Evolutionary conservation across 2,329 filamentous ascomycete genomes (phyloP).

Genomic region (Fusarium illudens): DNA sequence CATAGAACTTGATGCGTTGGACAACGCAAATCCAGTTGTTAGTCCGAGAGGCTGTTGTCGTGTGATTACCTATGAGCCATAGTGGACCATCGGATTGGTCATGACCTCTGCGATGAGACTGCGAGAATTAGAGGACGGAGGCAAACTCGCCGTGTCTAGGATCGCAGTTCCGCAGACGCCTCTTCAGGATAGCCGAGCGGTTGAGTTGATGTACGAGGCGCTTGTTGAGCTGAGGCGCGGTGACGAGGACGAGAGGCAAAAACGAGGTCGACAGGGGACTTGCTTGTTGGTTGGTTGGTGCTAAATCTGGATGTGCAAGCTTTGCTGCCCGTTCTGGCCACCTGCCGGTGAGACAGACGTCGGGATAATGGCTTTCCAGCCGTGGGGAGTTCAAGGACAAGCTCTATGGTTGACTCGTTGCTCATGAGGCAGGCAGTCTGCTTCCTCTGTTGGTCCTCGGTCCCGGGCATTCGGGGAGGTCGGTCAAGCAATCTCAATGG

Average conservation of each 20-base stretch:
- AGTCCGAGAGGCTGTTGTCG: conserved; percentile 8
- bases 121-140: conserved; percentile 21
- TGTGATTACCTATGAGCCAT: conserved; percentile 1
- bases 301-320: conserved; percentile 30
- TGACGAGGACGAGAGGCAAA: conserved; percentile 15
- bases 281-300: conserved; percentile 22
- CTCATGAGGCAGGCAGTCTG: neutral
- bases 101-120: conserved; percentile 2
- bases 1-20: neutral
- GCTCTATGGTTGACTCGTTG: neutral
- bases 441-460: conserved; percentile 1
- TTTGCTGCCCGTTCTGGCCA: conserved; percentile 22
- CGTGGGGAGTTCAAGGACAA: conserved; percentile 1
- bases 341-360: conserved; percentile 36
- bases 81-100: conserved; percentile 2
- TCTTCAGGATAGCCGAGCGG: conserved; percentile 34
- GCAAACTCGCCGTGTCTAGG: conserved; percentile 24
- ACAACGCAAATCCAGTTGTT: conserved; percentile 11
- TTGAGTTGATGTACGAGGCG: conserved; percentile 31
- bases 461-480: neutral
- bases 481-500: neutral
- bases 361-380: conserved; percentile 15
- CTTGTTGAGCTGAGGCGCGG: conserved; percentile 33
- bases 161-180: conserved; percentile 18
- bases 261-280: conserved; percentile 21